Base-by-base conservation (phyloP, 192 early-diverging fungal genomes). In the Gonapodya sp. region DNA sequence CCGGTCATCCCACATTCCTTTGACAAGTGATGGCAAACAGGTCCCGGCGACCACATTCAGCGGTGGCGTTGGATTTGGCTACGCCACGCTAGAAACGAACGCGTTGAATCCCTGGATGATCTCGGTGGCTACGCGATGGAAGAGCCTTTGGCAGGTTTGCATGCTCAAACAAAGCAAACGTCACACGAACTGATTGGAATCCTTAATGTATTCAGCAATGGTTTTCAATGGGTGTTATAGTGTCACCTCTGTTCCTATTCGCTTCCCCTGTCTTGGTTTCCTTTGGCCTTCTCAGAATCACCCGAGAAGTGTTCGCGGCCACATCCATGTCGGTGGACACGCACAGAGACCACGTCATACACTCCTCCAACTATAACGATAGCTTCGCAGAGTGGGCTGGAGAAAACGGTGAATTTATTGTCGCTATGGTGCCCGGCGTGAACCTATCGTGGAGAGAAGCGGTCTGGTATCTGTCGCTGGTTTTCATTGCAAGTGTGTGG, bases 341-440 rank as follows among this genome's bases (percentile, higher is more conserved):
- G 34, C 30, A 77, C 18, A 2, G 8, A 18, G 31, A 16, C 75
- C 18, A 77, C 30, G 75, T 33, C 75, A 34, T 18, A 2, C 75
- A 77, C 75, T 14, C 75, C 8, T 18, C 75, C 30, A 33, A 77
- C 75, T 18, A 77, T 8, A 32, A 77, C 75, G 75, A 2, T 16
- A 16, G 8, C 75, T 77, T 77, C 34, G 75, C 75, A 18, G 75
- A 77, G 34, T 77, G 75, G 75, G 75, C 75, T 2, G 75, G 75
- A 2, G 2, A 34, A 77, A 16, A 2, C 18, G 75, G 75, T 8
- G 30, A 77, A 34, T 77, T 77, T 31, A 8, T 77, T 8, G 75
- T 77, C 31, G 34, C 75, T 18, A 33, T 77, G 31, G 8, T 77
- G 16, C 75, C 75, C 18, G 75, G 75, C 8, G 75, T 77, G 18